Percentiles rank a stretch among this genome's conserved stretches.
phyloP scores from a whole-genome alignment of 805 yeast species.

The Ogataea wickerhamii region DNA sequence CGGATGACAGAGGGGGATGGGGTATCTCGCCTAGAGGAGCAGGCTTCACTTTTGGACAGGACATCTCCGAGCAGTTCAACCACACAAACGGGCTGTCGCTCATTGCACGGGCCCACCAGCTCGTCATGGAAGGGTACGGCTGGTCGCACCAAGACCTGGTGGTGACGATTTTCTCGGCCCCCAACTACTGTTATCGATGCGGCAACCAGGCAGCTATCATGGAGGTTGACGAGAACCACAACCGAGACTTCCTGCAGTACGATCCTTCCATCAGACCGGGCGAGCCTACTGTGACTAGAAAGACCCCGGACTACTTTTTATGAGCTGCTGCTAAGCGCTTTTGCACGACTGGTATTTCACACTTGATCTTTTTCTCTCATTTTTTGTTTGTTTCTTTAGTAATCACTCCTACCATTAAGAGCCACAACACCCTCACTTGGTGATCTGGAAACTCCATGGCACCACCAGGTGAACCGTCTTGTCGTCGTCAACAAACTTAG shows the following conservation, averaged over 20 bases:
- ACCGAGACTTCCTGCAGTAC: conserved; percentile 88
- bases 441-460: conserved; percentile 84
- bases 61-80: conserved; percentile 88
- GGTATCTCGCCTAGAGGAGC: conserved; percentile 98
- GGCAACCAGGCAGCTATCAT: conserved; percentile 97
- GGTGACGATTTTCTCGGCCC: conserved; percentile 92
- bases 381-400: neutral
- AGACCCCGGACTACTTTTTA: conserved; percentile 95
- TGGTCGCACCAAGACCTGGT: conserved; percentile 95
- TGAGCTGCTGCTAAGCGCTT: conserved; percentile 37
- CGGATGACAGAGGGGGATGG: conserved; percentile 98
- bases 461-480: conserved; percentile 64
- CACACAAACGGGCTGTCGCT: conserved; percentile 81
- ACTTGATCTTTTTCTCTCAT: conserved; percentile 3
- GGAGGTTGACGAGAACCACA: conserved; percentile 95
- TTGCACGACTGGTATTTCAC: neutral
- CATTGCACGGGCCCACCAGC: conserved; percentile 93
- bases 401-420: conserved; percentile 1
- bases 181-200: conserved; percentile 95
- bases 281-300: conserved; percentile 95
- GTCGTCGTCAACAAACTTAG: conserved; percentile 87
- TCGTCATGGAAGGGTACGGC: conserved; percentile 95
- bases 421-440: conserved; percentile 49
- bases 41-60: conserved; percentile 96
- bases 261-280: conserved; percentile 97